Percentiles rank a stretch among this genome's conserved stretches.
These are phyloP conservation scores for Pilasporangium apinafurcum DNA, from an alignment of 352 stramenopile species.

Conservation along the genomic window DNA sequence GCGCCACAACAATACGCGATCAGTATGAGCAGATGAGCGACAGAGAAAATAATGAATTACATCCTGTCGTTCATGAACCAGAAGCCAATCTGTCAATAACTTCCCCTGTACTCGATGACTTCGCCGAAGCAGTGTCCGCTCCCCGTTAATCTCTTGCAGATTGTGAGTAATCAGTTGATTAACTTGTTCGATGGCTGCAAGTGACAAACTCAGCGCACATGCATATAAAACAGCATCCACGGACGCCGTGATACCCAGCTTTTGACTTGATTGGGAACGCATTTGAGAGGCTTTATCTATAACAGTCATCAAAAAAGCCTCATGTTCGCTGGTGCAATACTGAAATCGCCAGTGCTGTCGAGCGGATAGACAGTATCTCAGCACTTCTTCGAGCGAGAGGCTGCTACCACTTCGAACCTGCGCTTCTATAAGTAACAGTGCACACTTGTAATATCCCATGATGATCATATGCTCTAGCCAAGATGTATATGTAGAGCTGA, in stretches of 20 bases:
- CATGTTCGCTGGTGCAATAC: background rate
- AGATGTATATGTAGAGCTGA: background rate
- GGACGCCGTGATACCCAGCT: background rate
- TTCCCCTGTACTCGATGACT: constrained; percentile 14
- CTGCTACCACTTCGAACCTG: background rate
- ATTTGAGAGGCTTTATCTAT: constrained; percentile 1
- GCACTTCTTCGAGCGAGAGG: constrained; percentile 15
- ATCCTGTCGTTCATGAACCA: constrained; percentile 11
- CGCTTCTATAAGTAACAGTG: constrained; percentile 14
- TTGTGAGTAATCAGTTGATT: background rate
- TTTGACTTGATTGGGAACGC: background rate
- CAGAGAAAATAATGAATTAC: constrained; percentile 9
- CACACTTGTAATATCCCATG: constrained; percentile 15
- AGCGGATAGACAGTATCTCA: constrained; percentile 3
- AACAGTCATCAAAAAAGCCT: background rate
- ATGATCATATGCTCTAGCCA: constrained; percentile 14
- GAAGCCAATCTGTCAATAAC: constrained; percentile 21
- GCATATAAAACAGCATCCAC: constrained; percentile 11
- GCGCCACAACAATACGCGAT: background rate
- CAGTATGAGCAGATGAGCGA: background rate
- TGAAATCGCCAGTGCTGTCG: background rate
- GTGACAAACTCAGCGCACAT: constrained; percentile 19
- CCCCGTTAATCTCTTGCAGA: background rate
- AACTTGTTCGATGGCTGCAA: constrained; percentile 8
- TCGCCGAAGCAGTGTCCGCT: background rate